These are phyloP conservation scores for Ciborinia camelliae DNA, from an alignment of 2,329 filamentous ascomycete species.

Conservation along the genomic window DNA sequence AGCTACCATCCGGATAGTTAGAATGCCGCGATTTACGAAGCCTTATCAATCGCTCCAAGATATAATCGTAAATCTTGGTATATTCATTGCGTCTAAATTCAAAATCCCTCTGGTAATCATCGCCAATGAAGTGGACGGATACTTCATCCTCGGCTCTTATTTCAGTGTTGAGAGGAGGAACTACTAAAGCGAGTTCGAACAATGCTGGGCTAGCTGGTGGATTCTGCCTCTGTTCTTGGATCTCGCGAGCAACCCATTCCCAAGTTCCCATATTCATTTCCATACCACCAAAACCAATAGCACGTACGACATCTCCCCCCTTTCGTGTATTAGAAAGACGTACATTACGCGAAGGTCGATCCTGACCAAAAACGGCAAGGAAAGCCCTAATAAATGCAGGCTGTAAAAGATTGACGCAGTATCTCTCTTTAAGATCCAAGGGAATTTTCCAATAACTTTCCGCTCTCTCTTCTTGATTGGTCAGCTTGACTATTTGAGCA, in stretches of 20 bases:
- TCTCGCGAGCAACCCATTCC: not conserved
- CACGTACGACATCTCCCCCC: not conserved
- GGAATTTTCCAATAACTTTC: constrained; percentile 31
- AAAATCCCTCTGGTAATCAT: not conserved
- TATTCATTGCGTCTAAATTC: not conserved
- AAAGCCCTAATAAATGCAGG: constrained; percentile 8
- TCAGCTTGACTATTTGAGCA: not conserved
- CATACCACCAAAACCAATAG: constrained; percentile 27
- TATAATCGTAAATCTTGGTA: not conserved
- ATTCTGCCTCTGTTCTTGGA: not conserved
- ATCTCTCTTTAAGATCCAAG: not conserved
- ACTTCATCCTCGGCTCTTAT: not conserved
- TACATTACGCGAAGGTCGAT: constrained; percentile 19
- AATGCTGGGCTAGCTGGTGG: not conserved
- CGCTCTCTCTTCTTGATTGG: not conserved
- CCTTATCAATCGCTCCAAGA: not conserved
- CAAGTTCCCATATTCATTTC: constrained; percentile 18
- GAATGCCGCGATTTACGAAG: not conserved
- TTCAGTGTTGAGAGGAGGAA: not conserved
- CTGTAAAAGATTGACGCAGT: constrained; percentile 29
- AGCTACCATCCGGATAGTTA: not conserved
- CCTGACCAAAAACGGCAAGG: not conserved
- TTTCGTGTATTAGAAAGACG: not conserved
- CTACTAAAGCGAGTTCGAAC: not conserved
- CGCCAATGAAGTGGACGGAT: constrained; percentile 1